Conservation (phyloP, 2,329 filamentous ascomycete genomes). For the Akanthomyces muscarius region DNA sequence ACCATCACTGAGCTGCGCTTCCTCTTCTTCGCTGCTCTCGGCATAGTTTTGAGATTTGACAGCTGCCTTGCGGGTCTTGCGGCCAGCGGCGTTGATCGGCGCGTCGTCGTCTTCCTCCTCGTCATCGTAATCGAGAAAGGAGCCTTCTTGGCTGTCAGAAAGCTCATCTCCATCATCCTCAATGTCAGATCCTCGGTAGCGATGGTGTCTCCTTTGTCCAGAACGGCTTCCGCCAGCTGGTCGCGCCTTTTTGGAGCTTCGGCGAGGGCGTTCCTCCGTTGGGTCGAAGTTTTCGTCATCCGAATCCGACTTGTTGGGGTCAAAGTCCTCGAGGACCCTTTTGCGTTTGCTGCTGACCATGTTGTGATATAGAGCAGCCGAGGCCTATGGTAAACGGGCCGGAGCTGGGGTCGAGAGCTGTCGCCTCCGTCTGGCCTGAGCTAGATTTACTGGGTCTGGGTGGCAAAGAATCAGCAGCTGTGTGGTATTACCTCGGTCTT, state of each 20-base stretch:
- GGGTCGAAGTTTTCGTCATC: slow-evolving; percentile 65
- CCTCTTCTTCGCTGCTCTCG: slow-evolving; percentile 43
- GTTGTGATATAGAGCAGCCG: background rate
- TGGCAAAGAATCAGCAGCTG: background rate
- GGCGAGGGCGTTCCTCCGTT: slow-evolving; percentile 40
- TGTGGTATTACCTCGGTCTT: background rate
- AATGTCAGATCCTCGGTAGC: slow-evolving; percentile 59
- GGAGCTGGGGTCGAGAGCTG: background rate
- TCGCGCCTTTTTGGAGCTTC: slow-evolving; percentile 40
- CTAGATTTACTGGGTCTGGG: background rate
- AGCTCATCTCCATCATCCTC: slow-evolving; percentile 56
- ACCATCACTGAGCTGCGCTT: slow-evolving; percentile 28
- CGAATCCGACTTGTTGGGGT: slow-evolving; percentile 63
- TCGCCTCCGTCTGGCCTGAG: background rate
- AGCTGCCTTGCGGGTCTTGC: slow-evolving; percentile 45
- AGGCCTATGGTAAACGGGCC: background rate
- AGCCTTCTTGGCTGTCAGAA: slow-evolving; percentile 49
- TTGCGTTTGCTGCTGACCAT: slow-evolving; percentile 47
- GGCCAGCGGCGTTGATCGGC: slow-evolving; percentile 45
- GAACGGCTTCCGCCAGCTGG: slow-evolving; percentile 32
- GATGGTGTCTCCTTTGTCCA: slow-evolving; percentile 35
- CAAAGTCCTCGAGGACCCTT: slow-evolving; percentile 55
- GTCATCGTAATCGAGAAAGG: slow-evolving; percentile 43
- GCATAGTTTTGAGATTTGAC: slow-evolving; percentile 44
- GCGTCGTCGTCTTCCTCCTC: slow-evolving; percentile 41